Base-by-base conservation (phyloP, 176 grass and related monocot species). In the Ananas comosus region DNA sequence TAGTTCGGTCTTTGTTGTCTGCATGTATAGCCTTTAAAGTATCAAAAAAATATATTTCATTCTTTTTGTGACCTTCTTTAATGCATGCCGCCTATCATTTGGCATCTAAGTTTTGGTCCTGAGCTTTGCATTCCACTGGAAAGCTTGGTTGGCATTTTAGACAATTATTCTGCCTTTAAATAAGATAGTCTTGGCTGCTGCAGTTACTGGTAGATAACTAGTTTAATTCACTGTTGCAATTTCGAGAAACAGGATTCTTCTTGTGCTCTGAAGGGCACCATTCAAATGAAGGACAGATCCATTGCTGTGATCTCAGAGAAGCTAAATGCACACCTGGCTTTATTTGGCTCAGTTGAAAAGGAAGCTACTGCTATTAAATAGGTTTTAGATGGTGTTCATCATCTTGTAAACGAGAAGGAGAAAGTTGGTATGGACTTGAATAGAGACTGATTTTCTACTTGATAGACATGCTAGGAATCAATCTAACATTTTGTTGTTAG, bases 221-320 rank as follows among this genome's bases (percentile, higher is more conserved):
- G 79, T 73, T 52, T 71, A 47, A 3, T 65, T 79, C 66, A 65
- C 56, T 29, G 54, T 81, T 65, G 18, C 53, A 50, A 75, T 51
- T 73, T 72, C 59, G 11, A 89, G 86, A 78, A 74, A 69, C 88
- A 96, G 91, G 83, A 86, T 75, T 96, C 91, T 81, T 28, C 72
- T 84, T 96, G 78, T 84, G 78, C 85, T 78, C 51, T 96, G 78
- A 82, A 91, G 74, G 84, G 78, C 75, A 82, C 69, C 13, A 80
- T 88, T 78, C 88, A 91, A 67, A 82, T 78, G 67, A 88, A 83
- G 79, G 91, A 96, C 51, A 91, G 78, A 75, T 80, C 88, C 51
- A 71, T 96, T 74, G 71, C 72, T 52, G 74, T 88, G 51, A 80
- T 91, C 65, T 88, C 82, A n/a, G 88, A 91, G 51, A 91, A 86